Conservation (phyloP, 495 filamentous ascomycete genomes). For the Rostrohypoxylon terebratum region DNA sequence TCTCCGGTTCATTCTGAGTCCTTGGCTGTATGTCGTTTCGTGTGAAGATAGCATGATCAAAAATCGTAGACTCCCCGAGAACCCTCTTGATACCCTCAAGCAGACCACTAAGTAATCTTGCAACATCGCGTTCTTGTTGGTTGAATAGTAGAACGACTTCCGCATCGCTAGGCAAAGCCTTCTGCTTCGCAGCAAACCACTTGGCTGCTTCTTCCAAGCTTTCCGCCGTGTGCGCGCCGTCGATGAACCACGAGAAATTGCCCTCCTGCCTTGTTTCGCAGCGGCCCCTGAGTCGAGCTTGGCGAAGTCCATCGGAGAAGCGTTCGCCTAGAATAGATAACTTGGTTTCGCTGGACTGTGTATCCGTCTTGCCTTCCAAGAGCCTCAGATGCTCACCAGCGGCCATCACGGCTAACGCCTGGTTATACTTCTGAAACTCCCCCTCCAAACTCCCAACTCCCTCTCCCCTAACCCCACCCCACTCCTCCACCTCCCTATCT, state of each 20-base stretch:
- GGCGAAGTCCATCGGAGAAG: constrained; percentile 74
- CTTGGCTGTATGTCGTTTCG: constrained; percentile 53
- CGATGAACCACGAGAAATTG: constrained; percentile 80
- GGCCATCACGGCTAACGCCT: constrained; percentile 57
- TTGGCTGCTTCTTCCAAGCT: constrained; percentile 76
- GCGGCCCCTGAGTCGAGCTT: constrained; percentile 75
- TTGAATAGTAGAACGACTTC: constrained; percentile 83
- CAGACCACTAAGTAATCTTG: constrained; percentile 67
- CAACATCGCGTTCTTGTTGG: constrained; percentile 85
- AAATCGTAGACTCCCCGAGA: constrained; percentile 17
- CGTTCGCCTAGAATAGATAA: constrained; percentile 52
- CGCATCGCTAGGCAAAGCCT: constrained; percentile 41
- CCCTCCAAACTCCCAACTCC: constrained; percentile 48
- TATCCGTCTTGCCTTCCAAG: constrained; percentile 7
- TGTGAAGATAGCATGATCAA: constrained; percentile 56
- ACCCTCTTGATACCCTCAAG: constrained; percentile 38
- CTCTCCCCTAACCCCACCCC: constrained; percentile 51
- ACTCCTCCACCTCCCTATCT: constrained; percentile 52
- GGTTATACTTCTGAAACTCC: constrained; percentile 60
- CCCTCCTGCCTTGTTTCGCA: constrained; percentile 74
- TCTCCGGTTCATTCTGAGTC: constrained; percentile 30
- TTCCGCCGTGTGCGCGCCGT: constrained; percentile 90
- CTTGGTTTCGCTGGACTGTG: not conserved
- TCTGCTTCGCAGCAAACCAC: constrained; percentile 72
- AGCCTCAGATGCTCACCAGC: constrained; percentile 55